Base-by-base conservation (phyloP, 176 grass and related monocot species). In the Bonia amplexicaulis region DNA sequence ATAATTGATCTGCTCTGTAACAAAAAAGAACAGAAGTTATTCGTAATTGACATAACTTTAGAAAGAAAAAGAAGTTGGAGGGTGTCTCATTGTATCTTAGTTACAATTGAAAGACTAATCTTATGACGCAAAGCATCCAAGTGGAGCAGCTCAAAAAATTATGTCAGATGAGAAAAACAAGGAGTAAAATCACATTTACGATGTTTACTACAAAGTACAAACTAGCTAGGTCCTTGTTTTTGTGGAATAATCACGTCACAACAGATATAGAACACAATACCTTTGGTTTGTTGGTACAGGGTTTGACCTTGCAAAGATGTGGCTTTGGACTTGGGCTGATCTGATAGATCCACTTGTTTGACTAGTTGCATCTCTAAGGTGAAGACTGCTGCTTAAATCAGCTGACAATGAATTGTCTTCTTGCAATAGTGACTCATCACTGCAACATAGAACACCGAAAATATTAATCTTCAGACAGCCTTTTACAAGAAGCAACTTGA, bases 361-460 rank as follows among this genome's bases (percentile, higher is more conserved):
- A 59, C n/a, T 82, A 70, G 71, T 31, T 62, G 73, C 41, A 53
- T 91, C 84, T 42, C 89, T 59, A 49, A 98, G 80, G 27, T 79
- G 82, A 44, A 92, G 59, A 37, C 33, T 83, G 58, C 67, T 92
- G 40, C 75, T 95, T 88, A 94, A 82, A 82, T 92, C 90, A 90
- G 80, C 81, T 78, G 92, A 74, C 48, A 94, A 39, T 58, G 84
- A 89, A 87, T 69, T 94, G 63, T 94, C 93, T 82, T 99, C 97
- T 91, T 99, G 88, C 84, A 99, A 81, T 80, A 99, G 88, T 53
- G 76, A 94, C 75, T 99, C 97, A 1, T 99, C 97, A 85, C 97
- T 99, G 80, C 76, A 71, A 90, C 77, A 77, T 61, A 78, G 9
- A 69, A 84, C 55, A 77, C 11, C 3, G 42, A 64, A 61, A 44